phyloP scores from a whole-genome alignment of 805 yeast species.

The Brettanomyces nanus region DNA sequence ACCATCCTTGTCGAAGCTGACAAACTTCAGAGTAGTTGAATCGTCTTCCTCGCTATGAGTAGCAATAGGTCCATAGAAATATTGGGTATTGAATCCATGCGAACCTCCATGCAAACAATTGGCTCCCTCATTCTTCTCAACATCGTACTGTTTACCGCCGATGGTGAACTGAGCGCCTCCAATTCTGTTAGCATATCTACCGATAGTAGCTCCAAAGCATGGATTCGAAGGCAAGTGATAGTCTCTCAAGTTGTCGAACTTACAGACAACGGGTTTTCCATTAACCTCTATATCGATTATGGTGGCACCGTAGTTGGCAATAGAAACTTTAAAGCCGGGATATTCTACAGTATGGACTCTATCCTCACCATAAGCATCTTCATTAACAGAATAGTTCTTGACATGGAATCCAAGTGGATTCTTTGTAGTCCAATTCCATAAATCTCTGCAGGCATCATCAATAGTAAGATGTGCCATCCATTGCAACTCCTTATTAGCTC shows the following conservation, averaged over 20 bases:
- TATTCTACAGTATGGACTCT: not conserved
- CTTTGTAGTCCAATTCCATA: conserved; percentile 3
- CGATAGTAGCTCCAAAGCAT: conserved; percentile 3
- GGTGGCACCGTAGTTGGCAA: conserved; percentile 2
- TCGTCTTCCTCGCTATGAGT: not conserved
- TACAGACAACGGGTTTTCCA: not conserved
- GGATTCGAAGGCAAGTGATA: not conserved
- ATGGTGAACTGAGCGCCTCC: not conserved
- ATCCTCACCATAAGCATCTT: not conserved
- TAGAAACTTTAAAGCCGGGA: not conserved
- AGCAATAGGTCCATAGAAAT: conserved; percentile 3
- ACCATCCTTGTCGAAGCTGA: not conserved
- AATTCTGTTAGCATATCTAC: conserved; percentile 1
- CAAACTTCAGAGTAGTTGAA: not conserved
- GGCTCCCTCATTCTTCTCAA: not conserved
- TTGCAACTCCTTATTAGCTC: conserved; percentile 1
- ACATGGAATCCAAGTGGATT: conserved; percentile 1
- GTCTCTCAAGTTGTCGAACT: not conserved
- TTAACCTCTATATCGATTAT: not conserved
- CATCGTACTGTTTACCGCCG: not conserved
- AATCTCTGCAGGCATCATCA: conserved; percentile 1
- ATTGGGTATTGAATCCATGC: conserved; percentile 1
- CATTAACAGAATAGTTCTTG: not conserved
- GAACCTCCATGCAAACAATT: conserved; percentile 2
- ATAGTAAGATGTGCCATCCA: conserved; percentile 1